phyloP scores from a whole-genome alignment of 2,329 filamentous ascomycete genomes.

The Stagonosporopsis vannaccii region DNA sequence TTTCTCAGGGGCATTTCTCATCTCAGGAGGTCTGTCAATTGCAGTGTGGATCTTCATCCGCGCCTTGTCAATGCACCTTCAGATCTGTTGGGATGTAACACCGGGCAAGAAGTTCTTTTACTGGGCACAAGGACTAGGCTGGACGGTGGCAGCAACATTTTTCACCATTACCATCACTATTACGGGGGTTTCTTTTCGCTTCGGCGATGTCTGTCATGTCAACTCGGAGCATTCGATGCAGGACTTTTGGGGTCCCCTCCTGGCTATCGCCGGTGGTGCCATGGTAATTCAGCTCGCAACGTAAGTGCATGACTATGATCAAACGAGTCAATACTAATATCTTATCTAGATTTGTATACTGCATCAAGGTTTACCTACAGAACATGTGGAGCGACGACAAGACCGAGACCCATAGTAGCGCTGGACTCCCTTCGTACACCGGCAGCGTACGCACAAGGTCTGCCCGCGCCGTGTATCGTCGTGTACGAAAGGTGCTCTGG shows the following conservation, averaged over 20 bases:
- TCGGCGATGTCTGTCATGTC: conserved; percentile 91
- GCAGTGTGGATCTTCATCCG: conserved; percentile 92
- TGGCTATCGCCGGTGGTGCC: conserved; percentile 78
- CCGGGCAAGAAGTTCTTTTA: conserved; percentile 92
- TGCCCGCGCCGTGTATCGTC: conserved; percentile 85
- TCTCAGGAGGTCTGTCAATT: conserved; percentile 84
- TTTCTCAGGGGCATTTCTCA: conserved; percentile 83
- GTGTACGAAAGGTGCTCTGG: conserved; percentile 83
- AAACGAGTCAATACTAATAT: conserved; percentile 16
- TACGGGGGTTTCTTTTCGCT: conserved; percentile 93
- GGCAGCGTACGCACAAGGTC: conserved; percentile 80
- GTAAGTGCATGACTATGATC: conserved; percentile 57
- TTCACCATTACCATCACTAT: conserved; percentile 79
- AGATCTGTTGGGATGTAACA: conserved; percentile 96
- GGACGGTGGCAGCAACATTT: conserved; percentile 81
- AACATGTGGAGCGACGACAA: conserved; percentile 77
- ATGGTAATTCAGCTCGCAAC: conserved; percentile 84
- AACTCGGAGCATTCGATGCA: conserved; percentile 85
- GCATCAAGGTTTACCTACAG: conserved; percentile 90
- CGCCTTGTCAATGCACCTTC: conserved; percentile 89
- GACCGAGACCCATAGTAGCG: conserved; percentile 68
- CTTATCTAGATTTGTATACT: conserved; percentile 68
- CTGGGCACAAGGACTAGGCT: conserved; percentile 78
- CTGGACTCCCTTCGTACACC: conserved; percentile 71
- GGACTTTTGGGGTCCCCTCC: conserved; percentile 88